Base-by-base conservation (phyloP, 169 alveolate genomes). In the Amoebophrya sp. region DNA sequence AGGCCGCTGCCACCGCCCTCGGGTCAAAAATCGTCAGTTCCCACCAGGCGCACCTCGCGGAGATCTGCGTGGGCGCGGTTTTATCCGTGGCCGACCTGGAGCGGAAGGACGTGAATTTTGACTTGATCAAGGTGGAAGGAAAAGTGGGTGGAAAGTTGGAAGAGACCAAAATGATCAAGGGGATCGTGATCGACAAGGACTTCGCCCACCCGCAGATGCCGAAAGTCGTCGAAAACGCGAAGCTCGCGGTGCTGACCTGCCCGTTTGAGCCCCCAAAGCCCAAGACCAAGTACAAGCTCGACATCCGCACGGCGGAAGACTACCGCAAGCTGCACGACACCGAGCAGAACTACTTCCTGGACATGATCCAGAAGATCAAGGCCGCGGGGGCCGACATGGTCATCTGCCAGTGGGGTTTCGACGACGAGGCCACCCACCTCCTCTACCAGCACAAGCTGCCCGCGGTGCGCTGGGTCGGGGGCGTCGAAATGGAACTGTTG, bases 321-420 rank as follows among this genome's bases (percentile, higher is more conserved):
- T 99, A 97, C 95, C 97, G 97, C 93, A 98, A 98, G 95, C 96
- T 98, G 77, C 97, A 97, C 91, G 96, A 95, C 77, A 93, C 97
- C 89, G 99, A 98, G 93, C 98, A 98, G 95, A 90, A 98, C 92
- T 99, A 98, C 95, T 47, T 47, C 66, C 29, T 47, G 66, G 66
- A 47, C 66, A 47, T 47, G 66, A 47, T 47, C 66, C 7, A 47
- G 66, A 7, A 18, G 7, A 47, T 47, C 66, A 47, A 47, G 66
- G 66, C 7, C 18, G 7, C 29, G 29, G 66, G 66, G 7, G 66
- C 66, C 88, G 33, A 14, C 0, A 66, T 94, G 96, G 99, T 97
- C 32, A 97, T 99, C 53, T 99, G 99, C 93, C 99, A 98, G 95
- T 99, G 99, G 99, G 99, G 99, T 40, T 99, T 99, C 93, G 99